phyloP scores from a whole-genome alignment of 2,329 filamentous ascomycete genomes.

The Colletotrichum tabaci region DNA sequence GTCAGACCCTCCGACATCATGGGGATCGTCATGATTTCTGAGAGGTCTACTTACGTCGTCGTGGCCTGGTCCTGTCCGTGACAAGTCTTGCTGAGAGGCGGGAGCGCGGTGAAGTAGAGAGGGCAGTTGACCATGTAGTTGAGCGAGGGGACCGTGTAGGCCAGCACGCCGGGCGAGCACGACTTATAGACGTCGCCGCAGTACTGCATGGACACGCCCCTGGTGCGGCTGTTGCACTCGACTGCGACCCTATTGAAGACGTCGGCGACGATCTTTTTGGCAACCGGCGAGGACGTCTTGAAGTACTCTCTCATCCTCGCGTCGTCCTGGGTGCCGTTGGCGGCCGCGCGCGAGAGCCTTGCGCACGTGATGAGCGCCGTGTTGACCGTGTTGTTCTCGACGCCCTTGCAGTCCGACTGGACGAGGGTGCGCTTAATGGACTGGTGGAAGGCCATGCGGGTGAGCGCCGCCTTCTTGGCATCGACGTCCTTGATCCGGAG shows the following conservation, averaged over 20 bases:
- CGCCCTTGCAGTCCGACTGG: slow-evolving; percentile 66
- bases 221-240: slow-evolving; percentile 68
- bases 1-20: neutral
- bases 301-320: slow-evolving; percentile 70
- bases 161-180: slow-evolving; percentile 67
- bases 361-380: slow-evolving; percentile 67
- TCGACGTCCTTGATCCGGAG: slow-evolving; percentile 69
- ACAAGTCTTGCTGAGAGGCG: slow-evolving; percentile 65
- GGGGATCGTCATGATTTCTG: too few relatives aligned
- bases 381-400: slow-evolving; percentile 56
- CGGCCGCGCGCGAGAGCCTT: slow-evolving; percentile 63
- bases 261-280: slow-evolving; percentile 63
- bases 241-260: slow-evolving; percentile 64
- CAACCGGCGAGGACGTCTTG: slow-evolving; percentile 63
- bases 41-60: slow-evolving; percentile 57
- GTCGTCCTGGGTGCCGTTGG: slow-evolving; percentile 55
- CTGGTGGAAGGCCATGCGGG: slow-evolving; percentile 59
- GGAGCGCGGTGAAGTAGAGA: slow-evolving; percentile 70
- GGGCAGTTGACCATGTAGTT: slow-evolving; percentile 74
- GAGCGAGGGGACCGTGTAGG: slow-evolving; percentile 70
- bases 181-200: slow-evolving; percentile 70
- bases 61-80: slow-evolving; percentile 69
- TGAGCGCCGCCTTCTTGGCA: slow-evolving; percentile 64
- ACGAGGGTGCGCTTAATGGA: slow-evolving; percentile 62
- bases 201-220: slow-evolving; percentile 67